A percentile compares a stretch with the other conserved stretches of the same genome.
phyloP scores from a whole-genome alignment of 352 stramenopile species.

The Pelagophyceae sp. region DNA sequence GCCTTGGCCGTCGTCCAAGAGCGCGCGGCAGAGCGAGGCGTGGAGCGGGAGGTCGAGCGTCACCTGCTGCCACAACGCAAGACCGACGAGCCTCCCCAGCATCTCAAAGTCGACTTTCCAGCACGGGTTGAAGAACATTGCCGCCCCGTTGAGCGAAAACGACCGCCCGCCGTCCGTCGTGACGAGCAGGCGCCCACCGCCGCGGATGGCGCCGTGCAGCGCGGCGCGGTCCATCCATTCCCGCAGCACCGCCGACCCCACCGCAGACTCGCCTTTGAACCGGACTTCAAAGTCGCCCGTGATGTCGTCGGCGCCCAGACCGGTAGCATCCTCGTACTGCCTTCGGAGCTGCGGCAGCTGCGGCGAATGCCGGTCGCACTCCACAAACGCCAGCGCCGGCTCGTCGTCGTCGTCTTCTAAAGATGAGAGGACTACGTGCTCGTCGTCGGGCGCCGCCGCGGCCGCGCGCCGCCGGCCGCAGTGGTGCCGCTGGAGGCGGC shows the following conservation, averaged over 20 bases:
- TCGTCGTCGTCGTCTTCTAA: slow-evolving; percentile 14
- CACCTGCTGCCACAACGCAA: slow-evolving; percentile 15
- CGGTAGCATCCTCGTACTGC: not conserved
- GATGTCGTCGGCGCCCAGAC: not conserved
- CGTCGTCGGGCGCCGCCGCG: not conserved
- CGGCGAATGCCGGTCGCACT: slow-evolving; percentile 9
- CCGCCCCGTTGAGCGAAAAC: not conserved
- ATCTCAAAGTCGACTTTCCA: slow-evolving; percentile 2
- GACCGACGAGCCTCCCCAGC: slow-evolving; percentile 3
- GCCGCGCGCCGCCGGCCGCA: not conserved
- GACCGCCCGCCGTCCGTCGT: not conserved
- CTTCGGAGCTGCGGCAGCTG: not conserved
- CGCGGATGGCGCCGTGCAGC: not conserved
- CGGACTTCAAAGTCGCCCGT: slow-evolving; percentile 15
- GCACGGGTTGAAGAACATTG: not conserved
- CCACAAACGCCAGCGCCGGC: slow-evolving; percentile 9
- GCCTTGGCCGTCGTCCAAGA: slow-evolving; percentile 12
- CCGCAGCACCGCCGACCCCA: not conserved
- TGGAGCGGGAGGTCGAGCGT: slow-evolving; percentile 13
- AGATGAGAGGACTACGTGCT: not conserved
- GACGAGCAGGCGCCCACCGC: not conserved
- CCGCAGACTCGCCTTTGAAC: slow-evolving; percentile 5
- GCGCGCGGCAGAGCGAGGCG: not conserved
- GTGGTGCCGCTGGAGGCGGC: slow-evolving; percentile 10
- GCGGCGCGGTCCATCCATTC: slow-evolving; percentile 12